Conservation (phyloP, 2,329 filamentous ascomycete genomes). For the Botrytis deweyae region DNA sequence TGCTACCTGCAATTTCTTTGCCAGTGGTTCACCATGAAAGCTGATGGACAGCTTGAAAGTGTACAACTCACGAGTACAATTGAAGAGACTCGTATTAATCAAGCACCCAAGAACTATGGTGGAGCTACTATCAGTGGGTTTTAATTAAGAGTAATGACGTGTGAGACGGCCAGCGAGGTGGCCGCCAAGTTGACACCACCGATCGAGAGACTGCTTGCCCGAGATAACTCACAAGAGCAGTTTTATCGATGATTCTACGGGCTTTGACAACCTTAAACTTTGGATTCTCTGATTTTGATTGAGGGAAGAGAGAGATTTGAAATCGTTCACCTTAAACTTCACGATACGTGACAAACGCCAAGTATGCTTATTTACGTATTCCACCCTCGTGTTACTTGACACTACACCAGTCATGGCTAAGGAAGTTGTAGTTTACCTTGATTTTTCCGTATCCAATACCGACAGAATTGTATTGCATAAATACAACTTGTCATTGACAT, state of each 20-base stretch:
- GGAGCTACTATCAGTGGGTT: not conserved
- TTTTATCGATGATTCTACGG: not conserved
- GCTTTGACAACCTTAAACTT: not conserved
- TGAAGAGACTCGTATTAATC: not conserved
- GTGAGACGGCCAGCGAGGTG: not conserved
- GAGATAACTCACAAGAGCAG: not conserved
- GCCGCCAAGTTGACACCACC: too few relatives aligned
- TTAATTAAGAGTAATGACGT: not conserved
- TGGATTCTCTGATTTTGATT: not conserved
- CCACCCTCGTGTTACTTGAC: not conserved
- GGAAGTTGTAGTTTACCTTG: not conserved
- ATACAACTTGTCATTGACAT: not conserved
- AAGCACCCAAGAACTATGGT: not conserved
- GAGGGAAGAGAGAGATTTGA: not conserved
- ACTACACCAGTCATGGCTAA: not conserved
- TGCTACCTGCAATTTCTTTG: not conserved
- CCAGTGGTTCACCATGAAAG: not conserved
- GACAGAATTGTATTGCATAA: not conserved
- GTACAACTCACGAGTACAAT: not conserved
- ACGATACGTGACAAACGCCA: not conserved
- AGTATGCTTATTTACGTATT: not conserved
- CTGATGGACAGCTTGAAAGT: not conserved
- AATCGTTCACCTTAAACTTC: not conserved
- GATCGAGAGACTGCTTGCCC: not conserved
- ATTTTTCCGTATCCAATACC: not conserved